phyloP scores from a whole-genome alignment of 306 rosid species.

The Styphnolobium japonicum region DNA sequence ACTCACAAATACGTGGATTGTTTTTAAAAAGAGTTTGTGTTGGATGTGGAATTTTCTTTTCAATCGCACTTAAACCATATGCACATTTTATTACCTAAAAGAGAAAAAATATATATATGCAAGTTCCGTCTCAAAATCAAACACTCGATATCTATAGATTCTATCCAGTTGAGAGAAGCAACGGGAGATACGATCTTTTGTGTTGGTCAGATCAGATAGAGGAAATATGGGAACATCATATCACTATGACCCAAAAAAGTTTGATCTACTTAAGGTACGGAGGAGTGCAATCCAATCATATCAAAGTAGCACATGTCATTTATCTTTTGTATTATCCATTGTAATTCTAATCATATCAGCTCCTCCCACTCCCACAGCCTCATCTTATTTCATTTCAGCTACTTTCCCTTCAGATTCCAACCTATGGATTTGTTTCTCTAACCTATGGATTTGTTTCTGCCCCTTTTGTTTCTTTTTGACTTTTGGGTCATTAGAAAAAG shows the following conservation, averaged over 20 bases:
- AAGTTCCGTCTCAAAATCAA: constrained; percentile 11
- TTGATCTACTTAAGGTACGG: constrained; percentile 13
- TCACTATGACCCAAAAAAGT: constrained; percentile 14
- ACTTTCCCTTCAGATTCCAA: neutral
- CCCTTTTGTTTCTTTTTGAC: neutral
- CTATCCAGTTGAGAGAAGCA: neutral
- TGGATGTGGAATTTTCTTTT: too few relatives aligned
- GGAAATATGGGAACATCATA: constrained; percentile 13
- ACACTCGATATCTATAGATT: constrained; percentile 11
- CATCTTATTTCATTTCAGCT: neutral
- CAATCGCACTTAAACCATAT: neutral
- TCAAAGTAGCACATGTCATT: constrained; percentile 1
- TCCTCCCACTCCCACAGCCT: neutral
- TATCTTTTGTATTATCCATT: neutral
- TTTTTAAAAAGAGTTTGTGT: too few relatives aligned
- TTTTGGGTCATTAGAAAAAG: neutral
- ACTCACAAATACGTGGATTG: too few relatives aligned
- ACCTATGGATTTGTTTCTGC: neutral
- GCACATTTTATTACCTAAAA: neutral
- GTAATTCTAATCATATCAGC: neutral
- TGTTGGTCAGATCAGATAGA: neutral
- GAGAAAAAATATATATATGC: neutral
- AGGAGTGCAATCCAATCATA: constrained; percentile 1
- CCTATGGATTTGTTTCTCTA: neutral
- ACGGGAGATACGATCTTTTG: neutral